Evolutionary conservation across 139 green algal species (phyloP).

Genomic region (Chlamydomonas sp.): DNA sequence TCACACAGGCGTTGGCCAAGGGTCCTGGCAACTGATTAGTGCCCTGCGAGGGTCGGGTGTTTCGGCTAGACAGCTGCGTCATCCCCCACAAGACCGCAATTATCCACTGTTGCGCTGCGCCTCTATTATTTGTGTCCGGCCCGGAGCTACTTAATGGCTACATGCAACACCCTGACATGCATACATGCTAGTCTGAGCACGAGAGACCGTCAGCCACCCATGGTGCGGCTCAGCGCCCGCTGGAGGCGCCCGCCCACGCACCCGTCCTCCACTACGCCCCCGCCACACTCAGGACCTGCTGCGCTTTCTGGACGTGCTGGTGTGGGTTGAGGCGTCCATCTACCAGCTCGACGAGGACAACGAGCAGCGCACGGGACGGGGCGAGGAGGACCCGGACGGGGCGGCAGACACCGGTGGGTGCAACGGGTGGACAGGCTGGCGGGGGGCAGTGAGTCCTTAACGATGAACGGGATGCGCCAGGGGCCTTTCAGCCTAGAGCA

Average conservation of each 20-base stretch:
- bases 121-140: background rate
- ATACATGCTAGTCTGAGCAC: no score
- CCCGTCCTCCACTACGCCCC: background rate
- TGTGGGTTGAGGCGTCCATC: slow-evolving; percentile 78
- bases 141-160: background rate
- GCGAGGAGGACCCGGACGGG: background rate
- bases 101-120: background rate
- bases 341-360: slow-evolving; percentile 85
- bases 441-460: no score
- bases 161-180: background rate
- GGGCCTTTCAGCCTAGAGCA: no score
- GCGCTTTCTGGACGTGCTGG: slow-evolving; percentile 67
- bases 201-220: no score
- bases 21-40: no score
- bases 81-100: no score
- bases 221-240: no score
- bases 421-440: no score
- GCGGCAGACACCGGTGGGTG: background rate
- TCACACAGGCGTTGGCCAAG: background rate
- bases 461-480: no score
- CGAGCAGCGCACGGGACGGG: slow-evolving; percentile 45
- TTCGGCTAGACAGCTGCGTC: background rate
- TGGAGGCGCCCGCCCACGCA: background rate
- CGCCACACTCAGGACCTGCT: slow-evolving; percentile 61
- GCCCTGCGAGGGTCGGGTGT: background rate